Evolutionary conservation across 2,329 filamentous ascomycete genomes (phyloP), one percentile per base, ranked within the genome.

Genomic region (Colletotrichum liriopes): DNA sequence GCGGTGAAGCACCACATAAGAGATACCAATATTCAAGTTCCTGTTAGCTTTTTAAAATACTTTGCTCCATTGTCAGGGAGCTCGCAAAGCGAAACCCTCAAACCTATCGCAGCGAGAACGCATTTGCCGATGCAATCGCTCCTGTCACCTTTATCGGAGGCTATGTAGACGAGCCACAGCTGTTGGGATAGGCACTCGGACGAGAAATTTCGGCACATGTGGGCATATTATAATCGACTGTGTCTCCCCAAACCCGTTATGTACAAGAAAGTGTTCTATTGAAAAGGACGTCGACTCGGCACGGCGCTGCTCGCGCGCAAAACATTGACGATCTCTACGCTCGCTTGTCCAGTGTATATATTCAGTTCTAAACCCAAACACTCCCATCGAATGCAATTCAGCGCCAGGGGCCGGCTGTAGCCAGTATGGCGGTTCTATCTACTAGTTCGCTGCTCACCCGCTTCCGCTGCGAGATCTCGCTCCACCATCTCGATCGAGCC

Each of bases 401-500:
- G 12, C 11, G 18, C 41, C n/a, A 35, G 37, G 2, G 5, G 11
- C 23, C 43, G 23, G 29, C 20, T 47, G 49, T 59, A 58, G 29
- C 16, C 20, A 59, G 58, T 62, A 41, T 26, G 23, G 16, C 20
- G 11, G 32, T 41, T 41, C 39, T 58, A 73, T 63, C 62, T 60
- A 8, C 51, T 45, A 12, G 69, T 47, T 59, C 65, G 69, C 51
- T 49, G 58, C 65, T 72, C 76, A 11, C 75, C 78, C 14, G 77
- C 79, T 74, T 83, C 84, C 20, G 80, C 83, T 12, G 80, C 82
- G 69, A 88, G 79, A 65, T 89, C 93, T 72, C 91, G 90, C 83
- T 96, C 93, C n/a, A 94, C 93, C 91, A 96, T 93, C 84, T 98
- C 95, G 76, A 98, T 89, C 12, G 94, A 90, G 67, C 91, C 92